Evolutionary conservation across 1,284 basidiomycete genomes (phyloP), one percentile per base, ranked within the genome.

Genomic region (Cryptococcus jaspeensis): DNA sequence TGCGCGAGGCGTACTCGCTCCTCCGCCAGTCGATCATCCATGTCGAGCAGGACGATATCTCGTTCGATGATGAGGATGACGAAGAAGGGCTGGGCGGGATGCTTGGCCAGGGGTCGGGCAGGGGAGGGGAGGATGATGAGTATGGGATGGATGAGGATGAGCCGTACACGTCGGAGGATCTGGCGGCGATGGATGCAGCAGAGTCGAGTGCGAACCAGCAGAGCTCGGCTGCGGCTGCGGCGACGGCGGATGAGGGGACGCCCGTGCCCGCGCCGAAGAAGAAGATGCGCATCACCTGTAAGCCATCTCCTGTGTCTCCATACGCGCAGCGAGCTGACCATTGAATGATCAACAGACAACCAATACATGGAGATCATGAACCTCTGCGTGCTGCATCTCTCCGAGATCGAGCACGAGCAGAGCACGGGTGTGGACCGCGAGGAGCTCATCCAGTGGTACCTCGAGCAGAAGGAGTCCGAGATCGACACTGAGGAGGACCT

Each of bases 41-140:
- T 71, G 95, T 99, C 62, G 96, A 99, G 75, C 93, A 98, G 78
- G 96, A 99, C 72, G 95, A 99, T 69, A 89, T 99, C 71, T 92
- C 94, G 73, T 91, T 99, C 71, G 95, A 98, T 70, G 92, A 96
- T 61, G 93, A 96, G 71, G 92, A 93, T 53, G 81, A 84, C 2
- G 83, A 83, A 55, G 85, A 82, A 40, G 83, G 84, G 59, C 52
- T 37, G 35, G 84, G 80, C 52, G 74, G 61, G 58, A 48, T 80
- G 82, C 61, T 47, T 12, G 55, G 41, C 38, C 13, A 63, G 56
- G 41, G 65, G 61, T 4, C 28, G 9, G 28, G 65, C 62, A 45
- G 57, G 56, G 13, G 63, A 60, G 48, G 62, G 6, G 53, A 58
- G 15, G 56, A 56, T 15, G 63, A 67, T 25, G 28, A 32, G 9